Evolutionary conservation across 805 yeast genomes (phyloP).

Genomic region (Metschnikowia kunwiensis): DNA sequence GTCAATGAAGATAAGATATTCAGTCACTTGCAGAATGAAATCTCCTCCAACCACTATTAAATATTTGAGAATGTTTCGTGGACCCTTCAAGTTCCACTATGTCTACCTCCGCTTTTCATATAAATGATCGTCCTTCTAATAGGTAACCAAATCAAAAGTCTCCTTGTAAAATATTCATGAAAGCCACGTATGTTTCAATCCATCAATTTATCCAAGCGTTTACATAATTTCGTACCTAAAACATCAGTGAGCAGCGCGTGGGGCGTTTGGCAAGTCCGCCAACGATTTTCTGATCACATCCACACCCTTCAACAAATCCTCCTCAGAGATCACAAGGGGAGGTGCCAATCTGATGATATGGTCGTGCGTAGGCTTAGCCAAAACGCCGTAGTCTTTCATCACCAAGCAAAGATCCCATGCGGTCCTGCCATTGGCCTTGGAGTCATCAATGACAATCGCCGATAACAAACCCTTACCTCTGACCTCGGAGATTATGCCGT

Average conservation of each 20-base stretch:
- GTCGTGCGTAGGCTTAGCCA: conserved; percentile 96
- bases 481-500: conserved; percentile 56
- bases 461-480: conserved; percentile 84
- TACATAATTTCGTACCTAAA: too few relatives aligned
- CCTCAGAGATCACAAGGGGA: conserved; percentile 86
- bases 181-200: too few relatives aligned
- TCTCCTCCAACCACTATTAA: too few relatives aligned
- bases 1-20: too few relatives aligned
- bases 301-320: conserved; percentile 80
- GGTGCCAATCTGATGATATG: conserved; percentile 95
- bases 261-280: conserved; percentile 50
- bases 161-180: too few relatives aligned
- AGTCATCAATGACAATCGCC: conserved; percentile 86
- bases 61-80: too few relatives aligned
- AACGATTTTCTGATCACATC: conserved; percentile 65
- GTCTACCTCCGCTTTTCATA: too few relatives aligned
- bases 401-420: conserved; percentile 95
- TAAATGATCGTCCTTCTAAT: too few relatives aligned
- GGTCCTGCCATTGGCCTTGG: conserved; percentile 79
- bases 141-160: too few relatives aligned
- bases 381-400: conserved; percentile 83
- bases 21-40: too few relatives aligned
- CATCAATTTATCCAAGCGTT: too few relatives aligned
- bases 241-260: conserved; percentile 45
- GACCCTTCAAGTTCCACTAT: too few relatives aligned